Base-by-base conservation (phyloP, 2,329 filamentous ascomycete species). In the Chaetomiaceae sp. region DNA sequence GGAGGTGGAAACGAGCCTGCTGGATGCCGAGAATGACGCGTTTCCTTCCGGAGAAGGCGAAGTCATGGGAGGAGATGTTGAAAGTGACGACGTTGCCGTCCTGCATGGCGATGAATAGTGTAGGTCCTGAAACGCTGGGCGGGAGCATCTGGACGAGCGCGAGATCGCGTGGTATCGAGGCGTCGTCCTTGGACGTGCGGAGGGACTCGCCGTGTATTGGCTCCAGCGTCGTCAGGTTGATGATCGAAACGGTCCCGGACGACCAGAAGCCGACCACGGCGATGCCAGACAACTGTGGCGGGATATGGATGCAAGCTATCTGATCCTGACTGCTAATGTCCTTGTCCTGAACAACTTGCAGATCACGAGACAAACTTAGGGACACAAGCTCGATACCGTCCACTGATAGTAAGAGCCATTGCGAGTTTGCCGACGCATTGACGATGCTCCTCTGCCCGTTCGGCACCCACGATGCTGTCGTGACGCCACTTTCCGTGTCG, bases 11-110 rank as follows among this genome's bases (percentile, higher is more conserved):
- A 13, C 81, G 82, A 2, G 92, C 87, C 59, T 95, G 87, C 54
- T 90, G 86, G 13, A 87, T 92, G 20, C 93, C 92, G 12, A 99
- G 74, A 1, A 92, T 82, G 20, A 95, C 85, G 60, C 83, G 90
- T 65, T 91, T 96, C 56, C 85, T 83, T 1, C 82, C 78, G 0
- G 83, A 85, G 3, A 97, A 71, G 0, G 79, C 71, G 53, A 79
- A 80, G n/a, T 79, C 78, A 0, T 69, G 61, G 0, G 87, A 79
- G 31, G 87, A 79, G 31, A 96, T 77, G 27, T 82, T 80, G 64
- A 91, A 97, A 0, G 87, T 93, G 44, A 95, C 78, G 1, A 99
- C 87, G 55, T 87, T 89, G 4, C 93, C 93, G 67, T 97, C 92
- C 42, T 95, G 89, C 79, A 96, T 87, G 12, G 92, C 87, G 27